Percentiles rank a stretch among this genome's conserved stretches.
Evolutionary conservation across 176 grass and related monocot genomes (phyloP).

Genomic region (Oryza officinalis): DNA sequence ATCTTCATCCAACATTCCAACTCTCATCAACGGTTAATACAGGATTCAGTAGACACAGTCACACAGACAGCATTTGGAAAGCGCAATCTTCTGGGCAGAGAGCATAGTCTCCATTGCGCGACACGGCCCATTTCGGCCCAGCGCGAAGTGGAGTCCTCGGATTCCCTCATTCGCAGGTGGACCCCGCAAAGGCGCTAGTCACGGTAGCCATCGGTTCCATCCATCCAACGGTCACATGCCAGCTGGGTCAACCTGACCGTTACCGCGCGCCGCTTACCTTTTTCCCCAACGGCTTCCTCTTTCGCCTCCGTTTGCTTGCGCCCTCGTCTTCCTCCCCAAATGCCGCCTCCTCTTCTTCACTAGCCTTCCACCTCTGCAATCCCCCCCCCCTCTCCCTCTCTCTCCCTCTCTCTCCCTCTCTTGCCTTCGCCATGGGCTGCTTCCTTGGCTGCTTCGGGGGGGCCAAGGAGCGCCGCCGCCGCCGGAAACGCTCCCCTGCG

Average conservation of each 20-base stretch:
- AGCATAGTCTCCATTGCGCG: too few species aligned
- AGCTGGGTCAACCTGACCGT: conserved; percentile 60
- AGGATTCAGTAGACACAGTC: too few species aligned
- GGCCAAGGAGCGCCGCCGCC: conserved; percentile 56
- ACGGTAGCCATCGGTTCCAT: not conserved
- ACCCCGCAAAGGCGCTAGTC: not conserved
- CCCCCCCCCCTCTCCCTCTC: not conserved
- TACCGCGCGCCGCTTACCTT: conserved; percentile 17
- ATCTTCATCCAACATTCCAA: too few species aligned
- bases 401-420: too few species aligned
- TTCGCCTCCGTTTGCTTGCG: not conserved
- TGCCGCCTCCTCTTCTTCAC: conserved; percentile 38
- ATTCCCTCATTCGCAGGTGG: not conserved
- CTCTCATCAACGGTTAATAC: too few species aligned
- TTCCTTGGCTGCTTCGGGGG: conserved; percentile 96
- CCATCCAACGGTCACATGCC: conserved; percentile 57
- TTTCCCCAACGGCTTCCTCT: conserved; percentile 30
- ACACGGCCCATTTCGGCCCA: too few species aligned
- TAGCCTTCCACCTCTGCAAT: conserved; percentile 14
- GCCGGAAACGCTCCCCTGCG: conserved; percentile 56
- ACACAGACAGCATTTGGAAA: too few species aligned
- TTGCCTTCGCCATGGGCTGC: conserved; percentile 71
- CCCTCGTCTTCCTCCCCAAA: not conserved
- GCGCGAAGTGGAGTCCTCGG: not conserved
- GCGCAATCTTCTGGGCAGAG: too few species aligned